Conservation (phyloP, 2,329 filamentous ascomycete species). For the Ploettnerulaceae sp. region DNA sequence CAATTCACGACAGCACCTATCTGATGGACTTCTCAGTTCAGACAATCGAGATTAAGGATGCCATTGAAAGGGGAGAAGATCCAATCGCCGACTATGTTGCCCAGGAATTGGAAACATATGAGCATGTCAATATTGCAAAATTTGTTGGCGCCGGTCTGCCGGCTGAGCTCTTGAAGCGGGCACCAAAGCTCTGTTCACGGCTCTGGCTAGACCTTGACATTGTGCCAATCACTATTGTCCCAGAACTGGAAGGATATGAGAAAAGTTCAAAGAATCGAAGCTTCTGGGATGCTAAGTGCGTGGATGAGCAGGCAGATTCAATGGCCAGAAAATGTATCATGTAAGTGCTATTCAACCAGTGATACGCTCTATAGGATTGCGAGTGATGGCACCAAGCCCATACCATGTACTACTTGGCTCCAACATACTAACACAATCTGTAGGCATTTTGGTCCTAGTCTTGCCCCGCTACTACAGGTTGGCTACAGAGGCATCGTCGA, state of each 20-base stretch:
- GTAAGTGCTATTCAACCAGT: conserved; percentile 40
- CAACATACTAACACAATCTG: not conserved
- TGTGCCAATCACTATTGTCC: conserved; percentile 61
- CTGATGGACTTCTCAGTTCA: conserved; percentile 67
- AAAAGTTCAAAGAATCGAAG: conserved; percentile 35
- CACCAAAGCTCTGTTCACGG: conserved; percentile 61
- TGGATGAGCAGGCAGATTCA: conserved; percentile 78
- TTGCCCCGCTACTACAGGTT: conserved; percentile 62
- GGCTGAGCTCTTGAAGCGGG: conserved; percentile 51
- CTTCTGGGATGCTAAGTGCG: conserved; percentile 52
- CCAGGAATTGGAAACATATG: conserved; percentile 52
- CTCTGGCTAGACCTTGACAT: conserved; percentile 76
- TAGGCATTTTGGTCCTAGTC: conserved; percentile 67
- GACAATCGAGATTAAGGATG: conserved; percentile 44
- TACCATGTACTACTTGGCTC: not conserved
- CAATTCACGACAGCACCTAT: conserved; percentile 70
- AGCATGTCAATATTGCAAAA: conserved; percentile 63
- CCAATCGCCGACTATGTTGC: conserved; percentile 57
- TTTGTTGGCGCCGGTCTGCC: conserved; percentile 71
- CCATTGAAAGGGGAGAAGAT: conserved; percentile 38
- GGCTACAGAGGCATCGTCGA: conserved; percentile 53
- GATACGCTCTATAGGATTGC: not conserved
- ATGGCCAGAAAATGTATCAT: conserved; percentile 75
- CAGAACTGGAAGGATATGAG: conserved; percentile 36
- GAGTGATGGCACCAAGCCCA: not conserved